phyloP scores from a whole-genome alignment of 371 early-diverging fungal genomes.

The Zopfochytrium polystomum region DNA sequence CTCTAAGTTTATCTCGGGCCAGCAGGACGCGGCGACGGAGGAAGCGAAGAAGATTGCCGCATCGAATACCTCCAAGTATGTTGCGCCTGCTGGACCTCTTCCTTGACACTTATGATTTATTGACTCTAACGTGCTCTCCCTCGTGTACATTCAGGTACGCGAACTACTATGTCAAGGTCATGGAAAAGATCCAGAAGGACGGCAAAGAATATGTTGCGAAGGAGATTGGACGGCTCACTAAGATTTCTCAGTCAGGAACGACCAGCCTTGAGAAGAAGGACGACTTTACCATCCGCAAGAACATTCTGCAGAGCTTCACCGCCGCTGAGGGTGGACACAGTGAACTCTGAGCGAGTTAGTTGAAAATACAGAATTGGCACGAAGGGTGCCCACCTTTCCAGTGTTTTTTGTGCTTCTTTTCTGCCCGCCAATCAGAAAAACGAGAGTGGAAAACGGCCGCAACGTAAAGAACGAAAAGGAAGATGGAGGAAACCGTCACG shows the following conservation, averaged over 20 bases:
- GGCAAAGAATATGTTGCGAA: conserved; percentile 59
- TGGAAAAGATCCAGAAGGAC: conserved; percentile 64
- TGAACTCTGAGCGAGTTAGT: too few relatives aligned
- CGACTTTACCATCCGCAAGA: conserved; percentile 70
- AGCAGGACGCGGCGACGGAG: conserved; percentile 37
- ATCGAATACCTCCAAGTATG: conserved; percentile 26
- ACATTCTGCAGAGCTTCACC: conserved; percentile 65
- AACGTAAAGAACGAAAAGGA: too few relatives aligned
- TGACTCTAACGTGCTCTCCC: neutral
- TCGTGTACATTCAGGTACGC: conserved; percentile 34
- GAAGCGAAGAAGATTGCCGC: conserved; percentile 35
- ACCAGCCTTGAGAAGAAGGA: conserved; percentile 64
- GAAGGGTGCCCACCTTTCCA: too few relatives aligned
- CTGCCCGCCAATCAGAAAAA: too few relatives aligned
- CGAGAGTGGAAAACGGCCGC: too few relatives aligned
- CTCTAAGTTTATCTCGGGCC: conserved; percentile 52
- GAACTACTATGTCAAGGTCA: conserved; percentile 69
- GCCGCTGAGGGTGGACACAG: neutral
- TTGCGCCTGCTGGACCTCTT: neutral
- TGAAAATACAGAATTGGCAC: too few relatives aligned
- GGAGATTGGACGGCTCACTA: conserved; percentile 68
- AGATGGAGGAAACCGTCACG: too few relatives aligned
- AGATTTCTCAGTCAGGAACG: conserved; percentile 60
- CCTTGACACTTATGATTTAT: neutral
- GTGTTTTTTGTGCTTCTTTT: too few relatives aligned